Percentiles rank a stretch among this genome's conserved stretches.
Evolutionary conservation across 1,139 yeast species (phyloP).

Genomic region (Suhomyces bribrorum): DNA sequence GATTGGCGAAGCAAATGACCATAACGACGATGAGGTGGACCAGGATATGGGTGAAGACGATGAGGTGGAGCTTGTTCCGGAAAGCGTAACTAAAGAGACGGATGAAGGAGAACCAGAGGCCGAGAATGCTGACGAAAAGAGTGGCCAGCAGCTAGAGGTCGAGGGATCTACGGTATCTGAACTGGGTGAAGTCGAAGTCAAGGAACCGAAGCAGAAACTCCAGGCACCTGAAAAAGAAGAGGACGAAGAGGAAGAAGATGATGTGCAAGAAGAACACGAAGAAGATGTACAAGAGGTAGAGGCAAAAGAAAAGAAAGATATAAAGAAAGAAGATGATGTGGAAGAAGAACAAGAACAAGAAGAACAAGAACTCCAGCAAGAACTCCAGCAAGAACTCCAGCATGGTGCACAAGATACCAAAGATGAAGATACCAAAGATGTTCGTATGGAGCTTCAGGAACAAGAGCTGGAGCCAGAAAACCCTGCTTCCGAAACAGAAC

Average conservation of each 20-base stretch:
- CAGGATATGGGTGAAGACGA: slow-evolving; percentile 2
- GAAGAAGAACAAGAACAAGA: slow-evolving; percentile 2
- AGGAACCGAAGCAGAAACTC: background rate
- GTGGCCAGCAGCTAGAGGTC: slow-evolving; percentile 1
- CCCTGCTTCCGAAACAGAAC: background rate
- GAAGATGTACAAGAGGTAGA: background rate
- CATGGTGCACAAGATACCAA: too few relatives aligned
- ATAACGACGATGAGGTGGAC: background rate
- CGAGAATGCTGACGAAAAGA: background rate
- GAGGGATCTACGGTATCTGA: slow-evolving; percentile 1
- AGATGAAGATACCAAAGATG: too few relatives aligned
- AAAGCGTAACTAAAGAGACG: background rate
- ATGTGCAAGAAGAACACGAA: background rate
- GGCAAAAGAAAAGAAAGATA: slow-evolving; percentile 1
- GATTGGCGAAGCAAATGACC: slow-evolving; percentile 1
- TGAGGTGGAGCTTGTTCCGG: slow-evolving; percentile 1
- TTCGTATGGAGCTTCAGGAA: background rate
- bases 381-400: too few relatives aligned
- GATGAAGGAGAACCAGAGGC: background rate
- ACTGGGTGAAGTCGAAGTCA: background rate
- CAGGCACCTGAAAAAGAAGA: slow-evolving; percentile 1
- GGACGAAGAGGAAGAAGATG: slow-evolving; percentile 4
- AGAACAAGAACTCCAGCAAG: background rate
- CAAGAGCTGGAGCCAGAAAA: background rate
- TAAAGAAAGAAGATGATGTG: slow-evolving; percentile 19